Evolutionary conservation across 2,329 filamentous ascomycete species (phyloP).

Genomic region (Epichloe aotearoae): DNA sequence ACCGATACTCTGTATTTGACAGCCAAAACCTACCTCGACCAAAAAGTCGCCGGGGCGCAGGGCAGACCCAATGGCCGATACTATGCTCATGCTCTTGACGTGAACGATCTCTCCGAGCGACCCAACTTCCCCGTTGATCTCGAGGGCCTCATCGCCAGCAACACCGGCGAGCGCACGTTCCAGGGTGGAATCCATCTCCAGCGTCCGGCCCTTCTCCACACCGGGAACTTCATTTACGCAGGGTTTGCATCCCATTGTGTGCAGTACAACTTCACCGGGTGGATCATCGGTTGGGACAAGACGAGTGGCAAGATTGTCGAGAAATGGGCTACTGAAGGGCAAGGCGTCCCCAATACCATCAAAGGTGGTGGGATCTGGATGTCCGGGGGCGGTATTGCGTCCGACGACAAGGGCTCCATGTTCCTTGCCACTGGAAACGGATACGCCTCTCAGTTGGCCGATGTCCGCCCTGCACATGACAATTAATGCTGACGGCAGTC

Average conservation of each 20-base stretch:
- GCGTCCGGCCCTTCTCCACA: conserved; percentile 32
- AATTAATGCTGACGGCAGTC: conserved; percentile 25
- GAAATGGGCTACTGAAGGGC: conserved; percentile 27
- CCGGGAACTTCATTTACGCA: conserved; percentile 34
- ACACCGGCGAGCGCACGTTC: conserved; percentile 35
- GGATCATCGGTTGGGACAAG: conserved; percentile 35
- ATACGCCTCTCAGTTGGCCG: conserved; percentile 25
- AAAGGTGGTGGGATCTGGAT: conserved; percentile 32
- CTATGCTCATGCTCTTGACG: conserved; percentile 24
- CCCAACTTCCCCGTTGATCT: conserved; percentile 34
- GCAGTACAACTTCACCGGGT: conserved; percentile 41
- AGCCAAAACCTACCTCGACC: conserved; percentile 28
- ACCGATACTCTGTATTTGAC: conserved; percentile 32
- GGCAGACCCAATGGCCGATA: conserved; percentile 22
- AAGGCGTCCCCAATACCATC: conserved; percentile 23
- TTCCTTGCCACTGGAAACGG: conserved; percentile 27
- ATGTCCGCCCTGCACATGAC: conserved; percentile 28
- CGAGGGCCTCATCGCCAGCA: conserved; percentile 31
- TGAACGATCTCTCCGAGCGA: conserved; percentile 23
- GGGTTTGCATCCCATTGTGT: conserved; percentile 44
- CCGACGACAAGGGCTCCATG: conserved; percentile 25
- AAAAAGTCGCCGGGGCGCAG: conserved; percentile 18
- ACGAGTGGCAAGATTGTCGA: conserved; percentile 24
- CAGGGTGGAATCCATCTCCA: conserved; percentile 39
- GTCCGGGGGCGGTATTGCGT: conserved; percentile 27